phyloP scores from a whole-genome alignment of 176 grass and related monocot genomes.

The Juncus effusus region DNA sequence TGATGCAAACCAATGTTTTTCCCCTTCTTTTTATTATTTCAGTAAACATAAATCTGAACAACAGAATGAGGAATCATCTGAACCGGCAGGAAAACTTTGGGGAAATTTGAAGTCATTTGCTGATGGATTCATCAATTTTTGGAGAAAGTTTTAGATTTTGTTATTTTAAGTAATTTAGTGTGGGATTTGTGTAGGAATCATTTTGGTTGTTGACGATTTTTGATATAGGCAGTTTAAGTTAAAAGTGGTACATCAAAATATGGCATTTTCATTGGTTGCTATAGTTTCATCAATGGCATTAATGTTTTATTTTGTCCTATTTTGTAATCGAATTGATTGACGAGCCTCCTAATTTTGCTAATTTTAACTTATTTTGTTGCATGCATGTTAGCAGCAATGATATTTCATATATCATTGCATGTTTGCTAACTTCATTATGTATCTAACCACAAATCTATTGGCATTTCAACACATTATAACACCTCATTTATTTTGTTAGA shows the following conservation, averaged over 20 bases:
- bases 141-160: constrained; percentile 54
- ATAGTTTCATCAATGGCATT: too few species aligned
- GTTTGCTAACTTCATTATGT: too few species aligned
- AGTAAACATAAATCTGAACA: constrained; percentile 26
- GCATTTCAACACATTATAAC: too few species aligned
- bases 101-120: constrained; percentile 64
- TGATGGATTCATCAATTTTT: constrained; percentile 56
- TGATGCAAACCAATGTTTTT: not conserved
- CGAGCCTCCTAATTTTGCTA: constrained; percentile 15
- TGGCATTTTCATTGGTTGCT: too few species aligned
- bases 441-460: too few species aligned
- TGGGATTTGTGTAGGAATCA: constrained; percentile 10
- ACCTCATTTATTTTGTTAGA: too few species aligned
- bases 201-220: constrained; percentile 23
- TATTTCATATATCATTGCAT: too few species aligned
- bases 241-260: too few species aligned
- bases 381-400: too few species aligned
- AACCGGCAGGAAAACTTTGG: constrained; percentile 29
- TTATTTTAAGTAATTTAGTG: constrained; percentile 4
- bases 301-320: too few species aligned
- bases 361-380: not conserved
- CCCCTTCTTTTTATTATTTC: constrained; percentile 21
- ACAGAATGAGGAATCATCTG: constrained; percentile 27
- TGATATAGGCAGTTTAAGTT: constrained; percentile 30
- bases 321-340: constrained; percentile 9